Evolutionary conservation across 2,329 filamentous ascomycete species (phyloP).

Genomic region (Polytolypa hystricis): DNA sequence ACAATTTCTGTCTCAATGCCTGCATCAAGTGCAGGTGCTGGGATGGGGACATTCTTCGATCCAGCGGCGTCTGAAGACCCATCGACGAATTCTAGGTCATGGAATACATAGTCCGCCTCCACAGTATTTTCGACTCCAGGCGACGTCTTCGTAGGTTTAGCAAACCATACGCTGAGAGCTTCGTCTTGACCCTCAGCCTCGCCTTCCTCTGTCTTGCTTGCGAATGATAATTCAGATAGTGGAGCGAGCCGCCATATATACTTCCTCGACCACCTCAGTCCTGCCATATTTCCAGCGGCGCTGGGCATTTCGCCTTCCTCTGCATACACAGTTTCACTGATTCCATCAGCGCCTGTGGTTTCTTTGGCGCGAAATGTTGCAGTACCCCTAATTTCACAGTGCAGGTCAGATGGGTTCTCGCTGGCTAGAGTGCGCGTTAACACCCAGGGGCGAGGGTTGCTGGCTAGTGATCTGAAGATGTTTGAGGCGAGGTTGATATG

Average conservation of each 20-base stretch:
- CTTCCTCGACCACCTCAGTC: conserved; percentile 29
- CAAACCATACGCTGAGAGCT: conserved; percentile 35
- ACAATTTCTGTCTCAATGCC: conserved; percentile 19
- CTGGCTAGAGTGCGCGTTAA: conserved; percentile 30
- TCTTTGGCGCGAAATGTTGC: conserved; percentile 26
- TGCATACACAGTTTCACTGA: conserved; percentile 27
- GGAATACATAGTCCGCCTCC: conserved; percentile 34
- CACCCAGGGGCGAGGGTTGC: conserved; percentile 22
- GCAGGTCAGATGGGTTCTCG: conserved; percentile 30
- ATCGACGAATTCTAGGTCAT: conserved; percentile 28
- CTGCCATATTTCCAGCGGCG: conserved; percentile 16
- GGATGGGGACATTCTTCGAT: conserved; percentile 6
- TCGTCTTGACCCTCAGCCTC: conserved; percentile 1
- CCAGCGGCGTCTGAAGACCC: conserved; percentile 4
- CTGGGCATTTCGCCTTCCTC: conserved; percentile 32
- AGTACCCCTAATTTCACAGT: conserved; percentile 30
- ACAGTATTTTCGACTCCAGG: conserved; percentile 14
- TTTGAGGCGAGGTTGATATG: no score
- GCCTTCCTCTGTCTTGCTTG: conserved; percentile 6
- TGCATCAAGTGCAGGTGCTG: conserved; percentile 10
- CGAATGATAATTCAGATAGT: no score
- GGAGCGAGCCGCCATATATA: conserved; percentile 32
- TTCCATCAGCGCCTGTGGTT: conserved; percentile 16
- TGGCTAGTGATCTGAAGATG: conserved; percentile 21
- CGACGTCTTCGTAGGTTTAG: conserved; percentile 18